Conservation (phyloP, 768 basidiomycete genomes). For the Gelatoporia subvermispora region DNA sequence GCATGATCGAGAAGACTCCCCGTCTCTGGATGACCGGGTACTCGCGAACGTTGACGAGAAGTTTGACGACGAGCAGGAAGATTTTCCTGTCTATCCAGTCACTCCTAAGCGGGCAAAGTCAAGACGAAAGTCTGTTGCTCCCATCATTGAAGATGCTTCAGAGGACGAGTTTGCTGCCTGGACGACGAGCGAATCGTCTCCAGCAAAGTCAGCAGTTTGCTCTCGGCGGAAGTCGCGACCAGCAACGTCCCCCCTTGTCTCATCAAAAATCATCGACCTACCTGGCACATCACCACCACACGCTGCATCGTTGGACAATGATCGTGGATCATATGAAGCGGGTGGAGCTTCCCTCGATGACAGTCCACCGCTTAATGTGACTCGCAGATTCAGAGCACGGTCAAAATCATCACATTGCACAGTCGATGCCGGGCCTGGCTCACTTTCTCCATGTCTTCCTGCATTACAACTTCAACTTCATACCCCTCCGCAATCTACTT, state of each 20-base stretch:
- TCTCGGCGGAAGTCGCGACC: neutral
- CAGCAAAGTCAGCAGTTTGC: constrained; percentile 1
- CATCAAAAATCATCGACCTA: too few species aligned
- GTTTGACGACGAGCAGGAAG: neutral
- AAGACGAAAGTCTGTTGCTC: constrained; percentile 2
- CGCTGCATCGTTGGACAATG: too few species aligned
- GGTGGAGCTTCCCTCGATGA: too few species aligned
- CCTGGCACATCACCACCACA: too few species aligned
- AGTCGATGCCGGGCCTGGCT: neutral
- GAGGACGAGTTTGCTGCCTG: constrained; percentile 23
- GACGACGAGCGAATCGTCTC: constrained; percentile 15
- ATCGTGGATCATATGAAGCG: too few species aligned
- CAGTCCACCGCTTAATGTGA: too few species aligned
- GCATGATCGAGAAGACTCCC: too few species aligned
- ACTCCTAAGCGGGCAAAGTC: neutral
- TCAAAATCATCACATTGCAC: constrained; percentile 3
- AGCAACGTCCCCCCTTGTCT: too few species aligned
- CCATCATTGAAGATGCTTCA: constrained; percentile 12
- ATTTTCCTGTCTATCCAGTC: neutral
- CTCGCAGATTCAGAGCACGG: too few species aligned
- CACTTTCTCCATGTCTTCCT: neutral
- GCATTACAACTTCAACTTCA: constrained; percentile 5
- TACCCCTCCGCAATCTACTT: constrained; percentile 15
- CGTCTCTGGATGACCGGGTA: too few species aligned
- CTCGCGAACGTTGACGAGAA: constrained; percentile 10